A percentile compares a stretch with the other conserved stretches of the same genome.
phyloP scores from a whole-genome alignment of 2,329 filamentous ascomycete species.

The Cladophialophora bantiana region DNA sequence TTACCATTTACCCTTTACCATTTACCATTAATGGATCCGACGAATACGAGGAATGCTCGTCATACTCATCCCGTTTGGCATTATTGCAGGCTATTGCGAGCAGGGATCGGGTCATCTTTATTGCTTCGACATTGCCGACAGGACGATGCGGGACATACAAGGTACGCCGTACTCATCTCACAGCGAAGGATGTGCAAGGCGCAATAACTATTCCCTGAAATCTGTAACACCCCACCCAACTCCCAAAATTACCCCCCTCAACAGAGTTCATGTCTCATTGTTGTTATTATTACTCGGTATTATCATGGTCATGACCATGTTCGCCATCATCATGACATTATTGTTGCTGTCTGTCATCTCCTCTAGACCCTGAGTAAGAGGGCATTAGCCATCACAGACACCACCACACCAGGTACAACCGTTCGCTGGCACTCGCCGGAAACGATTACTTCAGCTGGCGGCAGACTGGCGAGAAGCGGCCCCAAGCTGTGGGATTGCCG shows the following conservation, averaged over 20 bases:
- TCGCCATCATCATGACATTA: background rate
- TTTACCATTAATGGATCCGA: too few species aligned
- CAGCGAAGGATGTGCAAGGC: background rate
- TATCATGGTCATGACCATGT: too few species aligned
- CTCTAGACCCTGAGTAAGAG: conserved; percentile 20
- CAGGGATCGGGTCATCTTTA: conserved; percentile 16
- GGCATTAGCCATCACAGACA: conserved; percentile 14
- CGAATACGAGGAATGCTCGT: too few species aligned
- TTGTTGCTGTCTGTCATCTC: background rate
- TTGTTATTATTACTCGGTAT: too few species aligned
- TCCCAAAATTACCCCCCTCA: background rate
- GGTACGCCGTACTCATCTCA: background rate
- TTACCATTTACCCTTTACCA: too few species aligned
- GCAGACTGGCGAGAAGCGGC: background rate
- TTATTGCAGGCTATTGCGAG: background rate
- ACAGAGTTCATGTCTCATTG: background rate
- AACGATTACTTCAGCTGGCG: conserved; percentile 25
- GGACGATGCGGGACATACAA: background rate
- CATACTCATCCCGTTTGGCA: background rate
- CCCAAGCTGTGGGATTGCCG: conserved; percentile 7
- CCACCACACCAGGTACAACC: too few species aligned
- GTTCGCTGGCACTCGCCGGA: conserved; percentile 17
- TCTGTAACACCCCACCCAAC: background rate
- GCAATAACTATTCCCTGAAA: background rate
- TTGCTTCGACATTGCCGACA: conserved; percentile 6